A percentile compares a stretch with the other conserved stretches of the same genome.
Conservation (phyloP, 208 protist species). For the Angomonas deanei region DNA sequence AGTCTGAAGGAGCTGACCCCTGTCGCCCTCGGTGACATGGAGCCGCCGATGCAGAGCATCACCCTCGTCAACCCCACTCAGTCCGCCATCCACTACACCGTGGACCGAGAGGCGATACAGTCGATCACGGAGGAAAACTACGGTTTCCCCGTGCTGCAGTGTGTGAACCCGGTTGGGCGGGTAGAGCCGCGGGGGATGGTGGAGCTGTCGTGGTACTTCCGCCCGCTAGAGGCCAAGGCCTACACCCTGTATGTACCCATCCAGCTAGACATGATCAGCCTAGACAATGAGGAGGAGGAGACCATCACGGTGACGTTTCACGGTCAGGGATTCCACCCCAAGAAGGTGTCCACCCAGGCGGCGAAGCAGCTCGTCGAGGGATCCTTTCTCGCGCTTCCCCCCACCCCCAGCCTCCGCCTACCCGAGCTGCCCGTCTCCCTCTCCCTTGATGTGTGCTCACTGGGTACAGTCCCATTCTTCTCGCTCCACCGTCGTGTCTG, state of each 20-base stretch:
- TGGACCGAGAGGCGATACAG: constrained; percentile 48
- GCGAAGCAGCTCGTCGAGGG: constrained; percentile 27
- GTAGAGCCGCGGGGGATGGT: constrained; percentile 44
- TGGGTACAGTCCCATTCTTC: constrained; percentile 76
- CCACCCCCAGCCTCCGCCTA: constrained; percentile 9
- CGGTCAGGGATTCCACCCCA: constrained; percentile 80
- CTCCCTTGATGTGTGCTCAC: constrained; percentile 58
- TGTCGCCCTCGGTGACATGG: constrained; percentile 83
- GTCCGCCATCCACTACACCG: constrained; percentile 49
- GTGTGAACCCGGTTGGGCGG: constrained; percentile 70
- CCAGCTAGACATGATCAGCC: constrained; percentile 1
- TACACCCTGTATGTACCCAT: constrained; percentile 70
- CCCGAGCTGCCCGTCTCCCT: constrained; percentile 46
- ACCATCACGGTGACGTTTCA: constrained; percentile 65
- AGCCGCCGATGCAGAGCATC: constrained; percentile 81
- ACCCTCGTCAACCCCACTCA: constrained; percentile 65
- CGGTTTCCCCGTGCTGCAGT: constrained; percentile 86
- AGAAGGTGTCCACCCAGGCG: constrained; percentile 17
- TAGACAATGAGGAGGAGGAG: constrained; percentile 31
- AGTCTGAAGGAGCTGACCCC: constrained; percentile 52
- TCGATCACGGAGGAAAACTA: constrained; percentile 52
- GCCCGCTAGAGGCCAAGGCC: constrained; percentile 75
- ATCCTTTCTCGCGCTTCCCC: constrained; percentile 51
- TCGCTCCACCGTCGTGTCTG: constrained; percentile 71
- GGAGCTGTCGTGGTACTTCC: constrained; percentile 83